A percentile compares a stretch with the other conserved stretches of the same genome.
These are phyloP conservation scores for Peterozyma xylosa DNA, from an alignment of 805 yeast species.

Conservation along the genomic window DNA sequence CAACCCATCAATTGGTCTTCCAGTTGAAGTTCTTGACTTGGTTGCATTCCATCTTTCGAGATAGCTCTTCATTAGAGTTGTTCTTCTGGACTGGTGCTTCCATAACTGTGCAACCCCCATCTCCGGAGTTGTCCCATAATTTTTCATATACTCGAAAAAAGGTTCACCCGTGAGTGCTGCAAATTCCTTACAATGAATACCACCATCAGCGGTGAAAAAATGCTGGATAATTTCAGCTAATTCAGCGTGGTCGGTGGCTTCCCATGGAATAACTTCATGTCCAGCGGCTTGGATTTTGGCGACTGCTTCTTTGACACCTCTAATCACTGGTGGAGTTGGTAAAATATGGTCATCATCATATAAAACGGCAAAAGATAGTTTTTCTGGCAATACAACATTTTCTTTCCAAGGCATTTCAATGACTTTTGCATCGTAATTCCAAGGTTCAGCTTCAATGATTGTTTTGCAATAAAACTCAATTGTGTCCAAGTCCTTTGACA, in stretches of 20 bases:
- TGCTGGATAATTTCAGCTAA: slow-evolving; percentile 23
- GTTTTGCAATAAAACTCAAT: slow-evolving; percentile 25
- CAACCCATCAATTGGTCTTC: slow-evolving; percentile 39
- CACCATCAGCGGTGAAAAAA: slow-evolving; percentile 41
- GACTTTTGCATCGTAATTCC: slow-evolving; percentile 33
- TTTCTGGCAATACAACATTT: slow-evolving; percentile 23
- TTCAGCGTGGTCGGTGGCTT: slow-evolving; percentile 29
- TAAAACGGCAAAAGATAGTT: slow-evolving; percentile 32
- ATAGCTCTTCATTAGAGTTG: slow-evolving; percentile 29
- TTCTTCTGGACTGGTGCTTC: slow-evolving; percentile 33
- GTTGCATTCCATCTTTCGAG: slow-evolving; percentile 35
- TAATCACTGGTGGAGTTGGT: slow-evolving; percentile 41
- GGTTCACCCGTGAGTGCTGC: slow-evolving; percentile 35
- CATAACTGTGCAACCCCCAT: slow-evolving; percentile 31
- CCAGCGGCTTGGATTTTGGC: slow-evolving; percentile 31
- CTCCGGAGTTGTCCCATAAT: slow-evolving; percentile 27
- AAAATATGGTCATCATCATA: slow-evolving; percentile 34
- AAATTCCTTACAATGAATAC: slow-evolving; percentile 25
- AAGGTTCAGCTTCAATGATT: slow-evolving; percentile 28
- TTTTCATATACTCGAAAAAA: slow-evolving; percentile 32
- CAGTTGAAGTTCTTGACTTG: slow-evolving; percentile 23
- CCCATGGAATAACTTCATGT: slow-evolving; percentile 43
- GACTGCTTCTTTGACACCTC: slow-evolving; percentile 31
- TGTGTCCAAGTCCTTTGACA: slow-evolving; percentile 29
- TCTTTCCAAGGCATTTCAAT: slow-evolving; percentile 34